Conservation (phyloP, 495 filamentous ascomycete genomes). For the Peziza echinospora region DNA sequence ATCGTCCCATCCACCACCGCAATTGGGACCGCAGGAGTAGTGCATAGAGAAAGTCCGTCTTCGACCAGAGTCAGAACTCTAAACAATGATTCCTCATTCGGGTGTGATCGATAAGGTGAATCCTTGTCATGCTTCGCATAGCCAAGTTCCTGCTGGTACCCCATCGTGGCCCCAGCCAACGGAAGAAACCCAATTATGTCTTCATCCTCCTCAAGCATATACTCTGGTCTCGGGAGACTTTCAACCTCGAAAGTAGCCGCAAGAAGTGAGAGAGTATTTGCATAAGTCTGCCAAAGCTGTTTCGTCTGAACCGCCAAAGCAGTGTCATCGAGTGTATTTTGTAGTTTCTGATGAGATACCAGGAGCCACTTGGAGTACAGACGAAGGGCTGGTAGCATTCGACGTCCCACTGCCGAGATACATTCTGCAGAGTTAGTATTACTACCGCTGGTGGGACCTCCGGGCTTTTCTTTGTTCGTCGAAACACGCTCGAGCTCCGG, state of each 20-base stretch:
- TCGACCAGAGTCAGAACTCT: constrained; percentile 45
- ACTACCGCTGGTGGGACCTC: constrained; percentile 16
- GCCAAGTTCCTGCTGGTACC: constrained; percentile 15
- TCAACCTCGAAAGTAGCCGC: constrained; percentile 36
- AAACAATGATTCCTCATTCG: constrained; percentile 49
- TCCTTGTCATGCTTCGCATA: constrained; percentile 20
- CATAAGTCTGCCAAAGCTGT: constrained; percentile 53
- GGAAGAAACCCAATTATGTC: constrained; percentile 56
- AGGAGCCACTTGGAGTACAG: constrained; percentile 56
- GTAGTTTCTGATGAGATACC: constrained; percentile 29
- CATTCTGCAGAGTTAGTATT: constrained; percentile 30
- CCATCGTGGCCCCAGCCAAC: constrained; percentile 21
- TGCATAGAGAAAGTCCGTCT: constrained; percentile 38
- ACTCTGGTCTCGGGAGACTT: constrained; percentile 35
- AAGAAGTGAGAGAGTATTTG: constrained; percentile 41
- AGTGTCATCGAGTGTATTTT: constrained; percentile 31
- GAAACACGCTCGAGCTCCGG: constrained; percentile 35
- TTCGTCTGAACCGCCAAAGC: constrained; percentile 36
- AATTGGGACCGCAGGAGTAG: constrained; percentile 20
- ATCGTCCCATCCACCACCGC: constrained; percentile 30
- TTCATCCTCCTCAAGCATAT: constrained; percentile 58
- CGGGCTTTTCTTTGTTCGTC: constrained; percentile 28
- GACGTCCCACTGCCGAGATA: constrained; percentile 39
- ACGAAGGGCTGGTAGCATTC: constrained; percentile 45
- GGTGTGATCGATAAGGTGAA: constrained; percentile 33